These are phyloP conservation scores for Eucommia ulmoides DNA, from an alignment of 257 asterid species.

Conservation along the genomic window DNA sequence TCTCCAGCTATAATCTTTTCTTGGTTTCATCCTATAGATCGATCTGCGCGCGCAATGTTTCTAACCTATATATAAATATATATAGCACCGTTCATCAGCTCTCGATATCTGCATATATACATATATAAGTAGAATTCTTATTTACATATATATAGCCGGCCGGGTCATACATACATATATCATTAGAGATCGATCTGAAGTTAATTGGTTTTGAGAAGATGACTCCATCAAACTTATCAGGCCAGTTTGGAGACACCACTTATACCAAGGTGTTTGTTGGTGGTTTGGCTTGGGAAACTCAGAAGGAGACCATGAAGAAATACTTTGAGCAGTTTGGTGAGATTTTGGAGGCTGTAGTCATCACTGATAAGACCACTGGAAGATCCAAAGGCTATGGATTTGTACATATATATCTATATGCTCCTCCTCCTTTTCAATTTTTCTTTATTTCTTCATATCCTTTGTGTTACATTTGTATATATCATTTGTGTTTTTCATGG, in stretches of 20 bases:
- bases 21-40: not conserved
- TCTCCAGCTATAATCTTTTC: not conserved
- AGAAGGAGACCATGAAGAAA: constrained; percentile 88
- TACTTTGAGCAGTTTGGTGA: constrained; percentile 97
- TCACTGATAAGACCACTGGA: constrained; percentile 82
- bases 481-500: too few relatives aligned
- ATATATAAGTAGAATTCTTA: too few relatives aligned
- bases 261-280: constrained; percentile 93
- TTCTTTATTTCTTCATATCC: not conserved
- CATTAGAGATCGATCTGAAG: too few relatives aligned
- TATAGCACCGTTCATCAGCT: too few relatives aligned
- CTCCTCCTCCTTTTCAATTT: not conserved
- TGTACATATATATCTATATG: constrained; percentile 19
- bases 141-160: too few relatives aligned
- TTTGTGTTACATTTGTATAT: not conserved
- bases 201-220: too few relatives aligned
- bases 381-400: constrained; percentile 99
- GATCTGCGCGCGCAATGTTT: too few relatives aligned
- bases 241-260: constrained; percentile 85
- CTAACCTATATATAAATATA: too few relatives aligned
- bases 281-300: constrained; percentile 99
- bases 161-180: too few relatives aligned
- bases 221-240: constrained; percentile 42
- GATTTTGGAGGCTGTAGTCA: constrained; percentile 91
- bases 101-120: too few relatives aligned